A percentile compares a stretch with the other conserved stretches of the same genome.
These are phyloP conservation scores for Dothideomycetes sp. DNA, from an alignment of 2,329 filamentous ascomycete species.

Conservation along the genomic window DNA sequence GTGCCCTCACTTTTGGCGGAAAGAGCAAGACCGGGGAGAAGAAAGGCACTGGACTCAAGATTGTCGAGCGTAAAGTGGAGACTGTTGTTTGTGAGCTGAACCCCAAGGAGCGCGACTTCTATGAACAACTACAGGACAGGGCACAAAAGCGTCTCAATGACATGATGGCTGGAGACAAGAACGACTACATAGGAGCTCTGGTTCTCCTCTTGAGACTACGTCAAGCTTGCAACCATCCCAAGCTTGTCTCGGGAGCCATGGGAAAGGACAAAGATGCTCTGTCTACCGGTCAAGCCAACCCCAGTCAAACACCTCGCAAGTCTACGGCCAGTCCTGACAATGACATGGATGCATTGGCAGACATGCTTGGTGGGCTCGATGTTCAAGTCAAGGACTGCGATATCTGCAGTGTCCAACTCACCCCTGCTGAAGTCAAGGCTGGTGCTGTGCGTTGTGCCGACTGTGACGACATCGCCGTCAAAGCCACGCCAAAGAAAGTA, in stretches of 20 bases:
- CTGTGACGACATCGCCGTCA: constrained; percentile 48
- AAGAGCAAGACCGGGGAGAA: constrained; percentile 49
- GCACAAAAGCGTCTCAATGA: constrained; percentile 78
- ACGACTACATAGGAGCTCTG: constrained; percentile 89
- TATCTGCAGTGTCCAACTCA: constrained; percentile 66
- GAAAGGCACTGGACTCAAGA: constrained; percentile 65
- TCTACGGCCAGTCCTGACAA: constrained; percentile 40
- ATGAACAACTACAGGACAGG: constrained; percentile 70
- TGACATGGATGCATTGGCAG: constrained; percentile 74
- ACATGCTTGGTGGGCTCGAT: constrained; percentile 76
- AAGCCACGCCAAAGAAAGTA: constrained; percentile 18
- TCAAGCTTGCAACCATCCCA: constrained; percentile 91
- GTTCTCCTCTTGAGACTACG: constrained; percentile 82
- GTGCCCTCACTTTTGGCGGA: constrained; percentile 67
- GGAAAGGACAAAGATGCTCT: constrained; percentile 82
- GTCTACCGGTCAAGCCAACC: constrained; percentile 40
- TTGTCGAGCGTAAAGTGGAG: constrained; percentile 83
- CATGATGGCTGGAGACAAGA: constrained; percentile 72
- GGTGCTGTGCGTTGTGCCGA: constrained; percentile 58
- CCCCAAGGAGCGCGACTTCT: constrained; percentile 73
- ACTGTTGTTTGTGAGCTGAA: constrained; percentile 71
- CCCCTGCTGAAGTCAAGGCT: constrained; percentile 43
- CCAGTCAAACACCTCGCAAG: constrained; percentile 38
- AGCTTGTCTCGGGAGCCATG: constrained; percentile 75
- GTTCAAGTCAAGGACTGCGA: constrained; percentile 72